A percentile compares a stretch with the other conserved stretches of the same genome.
Evolutionary conservation across 2,329 filamentous ascomycete species (phyloP).

Genomic region (Chrysoporthe puriensis): DNA sequence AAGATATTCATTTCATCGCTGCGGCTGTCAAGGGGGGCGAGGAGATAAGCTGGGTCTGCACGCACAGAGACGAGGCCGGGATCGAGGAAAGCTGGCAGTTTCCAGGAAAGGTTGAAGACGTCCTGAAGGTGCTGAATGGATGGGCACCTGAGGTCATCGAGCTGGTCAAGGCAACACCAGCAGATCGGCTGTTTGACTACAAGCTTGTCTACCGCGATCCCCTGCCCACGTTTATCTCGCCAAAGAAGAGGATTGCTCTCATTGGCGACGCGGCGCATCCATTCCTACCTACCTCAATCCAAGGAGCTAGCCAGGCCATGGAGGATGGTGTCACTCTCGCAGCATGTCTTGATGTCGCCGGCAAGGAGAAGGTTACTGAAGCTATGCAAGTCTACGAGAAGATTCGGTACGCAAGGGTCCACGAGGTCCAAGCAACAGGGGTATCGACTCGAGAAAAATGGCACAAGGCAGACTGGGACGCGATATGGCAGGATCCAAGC

Average conservation of each 20-base stretch:
- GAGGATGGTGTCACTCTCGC: constrained; percentile 54
- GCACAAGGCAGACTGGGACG: constrained; percentile 55
- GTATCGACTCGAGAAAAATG: constrained; percentile 52
- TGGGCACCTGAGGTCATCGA: constrained; percentile 53
- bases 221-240: constrained; percentile 46
- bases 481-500: constrained; percentile 48
- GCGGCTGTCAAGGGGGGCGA: constrained; percentile 55
- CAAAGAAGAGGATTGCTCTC: constrained; percentile 44
- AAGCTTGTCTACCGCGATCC: constrained; percentile 48
- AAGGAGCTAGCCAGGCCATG: constrained; percentile 53
- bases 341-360: constrained; percentile 43
- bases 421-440: constrained; percentile 51
- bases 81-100: constrained; percentile 52
- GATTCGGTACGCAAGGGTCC: constrained; percentile 52
- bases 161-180: constrained; percentile 47
- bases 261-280: constrained; percentile 56
- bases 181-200: constrained; percentile 43
- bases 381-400: constrained; percentile 49
- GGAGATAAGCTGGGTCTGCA: constrained; percentile 59
- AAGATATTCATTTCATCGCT: constrained; percentile 56
- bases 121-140: constrained; percentile 45
- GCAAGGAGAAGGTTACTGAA: constrained; percentile 40
- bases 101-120: constrained; percentile 45
- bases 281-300: constrained; percentile 51
- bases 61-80: constrained; percentile 47